phyloP scores from a whole-genome alignment of 2,329 filamentous ascomycete genomes.

The Domatiomyces catenatus region DNA sequence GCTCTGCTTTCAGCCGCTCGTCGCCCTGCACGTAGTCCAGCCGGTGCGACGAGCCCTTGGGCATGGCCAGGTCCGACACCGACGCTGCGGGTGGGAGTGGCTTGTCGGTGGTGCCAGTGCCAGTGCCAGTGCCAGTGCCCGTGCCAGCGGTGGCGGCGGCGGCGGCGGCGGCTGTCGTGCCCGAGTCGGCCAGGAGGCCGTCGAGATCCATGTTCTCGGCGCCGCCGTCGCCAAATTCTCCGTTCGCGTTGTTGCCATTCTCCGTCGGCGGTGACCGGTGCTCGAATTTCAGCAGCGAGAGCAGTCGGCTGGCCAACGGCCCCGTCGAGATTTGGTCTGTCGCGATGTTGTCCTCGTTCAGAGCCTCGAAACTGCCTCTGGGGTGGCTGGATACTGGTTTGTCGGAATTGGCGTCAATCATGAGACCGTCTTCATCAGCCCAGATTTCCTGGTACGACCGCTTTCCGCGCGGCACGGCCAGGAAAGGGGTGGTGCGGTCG shows the following conservation, averaged over 20 bases:
- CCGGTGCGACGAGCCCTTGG: constrained; percentile 57
- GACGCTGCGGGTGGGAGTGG: constrained; percentile 54
- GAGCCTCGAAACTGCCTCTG: constrained; percentile 68
- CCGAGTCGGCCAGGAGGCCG: constrained; percentile 16
- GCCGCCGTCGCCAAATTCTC: constrained; percentile 18
- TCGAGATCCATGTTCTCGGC: constrained; percentile 35
- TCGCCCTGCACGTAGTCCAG: constrained; percentile 78
- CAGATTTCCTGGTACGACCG: constrained; percentile 79
- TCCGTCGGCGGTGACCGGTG: constrained; percentile 37
- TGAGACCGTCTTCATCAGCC: constrained; percentile 85
- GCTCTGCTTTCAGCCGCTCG: constrained; percentile 77
- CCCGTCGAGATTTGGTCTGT: constrained; percentile 81
- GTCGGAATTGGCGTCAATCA: constrained; percentile 53
- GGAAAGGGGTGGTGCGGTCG: constrained; percentile 67
- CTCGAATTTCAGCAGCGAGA: constrained; percentile 70
- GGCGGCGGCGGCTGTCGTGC: constrained; percentile 17
- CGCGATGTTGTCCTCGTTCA: constrained; percentile 74
- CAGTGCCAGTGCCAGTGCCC: constrained; percentile 24
- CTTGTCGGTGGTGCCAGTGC: constrained; percentile 33
- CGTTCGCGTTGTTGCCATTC: constrained; percentile 40
- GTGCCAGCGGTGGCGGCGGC: constrained; percentile 24
- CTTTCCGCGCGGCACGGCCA: constrained; percentile 71
- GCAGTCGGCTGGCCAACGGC: constrained; percentile 65
- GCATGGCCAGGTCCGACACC: constrained; percentile 56
- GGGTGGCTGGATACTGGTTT: constrained; percentile 65